phyloP scores from a whole-genome alignment of 352 stramenopile genomes.

The Globisporangium echinulatum region DNA sequence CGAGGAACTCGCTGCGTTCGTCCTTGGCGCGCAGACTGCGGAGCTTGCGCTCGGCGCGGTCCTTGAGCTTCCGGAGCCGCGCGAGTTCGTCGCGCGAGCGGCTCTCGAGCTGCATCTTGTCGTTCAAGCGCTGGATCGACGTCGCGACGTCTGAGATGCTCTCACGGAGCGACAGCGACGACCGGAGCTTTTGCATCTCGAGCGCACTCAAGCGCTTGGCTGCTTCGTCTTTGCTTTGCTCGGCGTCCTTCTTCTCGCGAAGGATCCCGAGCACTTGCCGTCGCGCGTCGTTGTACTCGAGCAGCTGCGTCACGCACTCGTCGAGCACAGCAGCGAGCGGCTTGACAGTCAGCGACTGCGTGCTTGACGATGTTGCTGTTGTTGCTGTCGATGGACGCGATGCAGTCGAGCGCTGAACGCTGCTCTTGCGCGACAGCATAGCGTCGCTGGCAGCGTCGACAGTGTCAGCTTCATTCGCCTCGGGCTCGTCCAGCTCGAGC shows the following conservation, averaged over 20 bases:
- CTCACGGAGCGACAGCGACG: constrained; percentile 61
- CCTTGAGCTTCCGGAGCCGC: constrained; percentile 59
- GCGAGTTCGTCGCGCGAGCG: constrained; percentile 60
- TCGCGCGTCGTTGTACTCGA: constrained; percentile 50
- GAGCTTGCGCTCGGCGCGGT: constrained; percentile 66
- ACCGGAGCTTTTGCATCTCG: constrained; percentile 80
- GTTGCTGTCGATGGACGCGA: too few species aligned
- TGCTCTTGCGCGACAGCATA: background rate
- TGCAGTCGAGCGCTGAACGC: too few species aligned
- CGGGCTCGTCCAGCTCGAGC: constrained; percentile 7
- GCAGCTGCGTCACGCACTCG: constrained; percentile 36
- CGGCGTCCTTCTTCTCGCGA: constrained; percentile 56
- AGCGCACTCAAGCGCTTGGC: constrained; percentile 49
- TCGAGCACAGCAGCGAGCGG: constrained; percentile 32
- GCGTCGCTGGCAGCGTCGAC: background rate
- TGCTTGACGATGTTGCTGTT: background rate
- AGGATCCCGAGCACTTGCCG: constrained; percentile 57
- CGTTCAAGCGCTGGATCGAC: constrained; percentile 50
- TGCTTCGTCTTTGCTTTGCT: constrained; percentile 52
- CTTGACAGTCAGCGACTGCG: background rate
- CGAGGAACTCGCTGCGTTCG: constrained; percentile 45
- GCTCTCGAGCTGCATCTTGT: constrained; percentile 55
- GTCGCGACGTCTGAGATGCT: constrained; percentile 70
- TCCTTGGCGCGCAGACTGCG: constrained; percentile 33
- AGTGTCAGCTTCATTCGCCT: background rate